These are phyloP conservation scores for Aspergillus pseudonomiae DNA, from an alignment of 2,329 filamentous ascomycete species.

Conservation along the genomic window DNA sequence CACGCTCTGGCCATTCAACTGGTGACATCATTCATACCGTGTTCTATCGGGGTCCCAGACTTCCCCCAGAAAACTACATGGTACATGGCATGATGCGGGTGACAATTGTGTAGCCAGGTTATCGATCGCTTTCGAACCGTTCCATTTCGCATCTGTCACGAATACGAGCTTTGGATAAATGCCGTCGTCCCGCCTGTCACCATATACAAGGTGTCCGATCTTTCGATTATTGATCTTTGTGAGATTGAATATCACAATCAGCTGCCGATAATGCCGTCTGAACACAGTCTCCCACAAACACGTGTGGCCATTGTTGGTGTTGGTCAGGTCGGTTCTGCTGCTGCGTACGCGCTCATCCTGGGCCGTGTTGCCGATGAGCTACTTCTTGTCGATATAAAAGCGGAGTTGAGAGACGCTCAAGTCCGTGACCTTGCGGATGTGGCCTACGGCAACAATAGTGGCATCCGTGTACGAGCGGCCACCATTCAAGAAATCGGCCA, in stretches of 20 bases:
- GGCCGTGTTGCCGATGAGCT: constrained; percentile 55
- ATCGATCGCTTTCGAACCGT: too few relatives aligned
- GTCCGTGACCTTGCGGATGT: constrained; percentile 58
- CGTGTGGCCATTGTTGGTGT: neutral
- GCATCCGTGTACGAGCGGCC: constrained; percentile 50
- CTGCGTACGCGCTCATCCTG: constrained; percentile 37
- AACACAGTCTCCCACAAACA: neutral
- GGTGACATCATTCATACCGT: too few relatives aligned
- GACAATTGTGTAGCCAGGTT: too few relatives aligned
- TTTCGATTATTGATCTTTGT: neutral
- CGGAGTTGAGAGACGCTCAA: constrained; percentile 46
- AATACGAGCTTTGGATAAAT: too few relatives aligned
- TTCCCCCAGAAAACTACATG: too few relatives aligned
- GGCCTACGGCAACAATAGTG: constrained; percentile 21
- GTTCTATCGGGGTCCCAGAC: too few relatives aligned
- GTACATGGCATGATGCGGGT: too few relatives aligned
- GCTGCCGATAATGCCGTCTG: neutral
- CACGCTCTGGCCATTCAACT: too few relatives aligned
- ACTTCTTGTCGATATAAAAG: constrained; percentile 55
- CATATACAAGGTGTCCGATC: too few relatives aligned
- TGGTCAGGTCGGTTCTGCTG: neutral
- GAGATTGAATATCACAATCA: neutral
- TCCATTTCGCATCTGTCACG: too few relatives aligned
- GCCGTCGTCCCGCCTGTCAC: too few relatives aligned
- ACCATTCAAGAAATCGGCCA: constrained; percentile 54